Percentiles rank a stretch among this genome's conserved stretches.
Conservation (phyloP, 2,329 filamentous ascomycete species). For the Fusarium tjaetaba region DNA sequence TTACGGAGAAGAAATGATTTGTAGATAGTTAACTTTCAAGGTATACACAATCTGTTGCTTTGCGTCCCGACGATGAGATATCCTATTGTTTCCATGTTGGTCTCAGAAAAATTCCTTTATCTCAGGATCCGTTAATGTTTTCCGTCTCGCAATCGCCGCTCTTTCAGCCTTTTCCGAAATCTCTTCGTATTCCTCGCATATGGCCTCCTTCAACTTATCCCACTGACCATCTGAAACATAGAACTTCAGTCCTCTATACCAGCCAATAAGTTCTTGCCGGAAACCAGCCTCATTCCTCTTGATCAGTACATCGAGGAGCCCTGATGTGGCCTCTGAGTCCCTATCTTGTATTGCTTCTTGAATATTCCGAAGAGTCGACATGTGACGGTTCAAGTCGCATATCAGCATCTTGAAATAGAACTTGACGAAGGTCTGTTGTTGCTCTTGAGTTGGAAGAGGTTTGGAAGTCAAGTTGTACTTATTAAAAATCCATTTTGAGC, state of each 20-base stretch:
- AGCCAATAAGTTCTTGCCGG: neutral
- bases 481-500: accelerated
- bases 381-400: neutral
- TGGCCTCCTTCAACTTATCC: neutral
- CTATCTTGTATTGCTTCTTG: neutral
- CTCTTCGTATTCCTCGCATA: neutral
- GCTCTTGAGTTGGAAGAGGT: neutral
- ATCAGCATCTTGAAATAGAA: conserved; percentile 10
- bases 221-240: conserved; percentile 3
- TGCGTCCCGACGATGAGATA: accelerated
- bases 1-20: neutral
- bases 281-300: neutral
- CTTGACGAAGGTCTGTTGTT: neutral
- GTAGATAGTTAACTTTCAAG: neutral
- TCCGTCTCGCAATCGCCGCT: neutral
- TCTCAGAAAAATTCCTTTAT: neutral
- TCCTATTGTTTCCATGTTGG: neutral
- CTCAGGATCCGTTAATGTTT: neutral
- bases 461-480: accelerated
- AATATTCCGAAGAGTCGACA: neutral
- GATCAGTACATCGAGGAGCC: neutral
- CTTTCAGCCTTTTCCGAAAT: accelerated
- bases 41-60: neutral
- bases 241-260: conserved; percentile 18
- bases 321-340: neutral